A percentile compares a stretch with the other conserved stretches of the same genome.
Evolutionary conservation across 192 early-diverging fungal genomes (phyloP).

Genomic region (Coemansia sp.): DNA sequence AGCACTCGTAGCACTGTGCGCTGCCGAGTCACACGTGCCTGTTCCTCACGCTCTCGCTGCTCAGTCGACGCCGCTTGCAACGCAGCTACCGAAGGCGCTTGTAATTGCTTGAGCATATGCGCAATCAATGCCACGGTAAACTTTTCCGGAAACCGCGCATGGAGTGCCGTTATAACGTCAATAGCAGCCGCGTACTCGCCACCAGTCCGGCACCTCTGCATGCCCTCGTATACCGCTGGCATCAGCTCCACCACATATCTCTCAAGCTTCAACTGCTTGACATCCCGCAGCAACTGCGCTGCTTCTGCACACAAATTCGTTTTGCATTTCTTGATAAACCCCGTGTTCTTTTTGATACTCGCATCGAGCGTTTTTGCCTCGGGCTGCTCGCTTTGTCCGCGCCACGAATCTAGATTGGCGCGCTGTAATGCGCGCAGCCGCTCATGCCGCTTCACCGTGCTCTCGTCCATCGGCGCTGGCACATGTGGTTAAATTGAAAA

Average conservation of each 20-base stretch:
- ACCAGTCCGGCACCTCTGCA: slow-evolving; percentile 63
- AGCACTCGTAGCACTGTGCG: slow-evolving; percentile 68
- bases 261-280: slow-evolving; percentile 85
- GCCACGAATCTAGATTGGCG: slow-evolving; percentile 42
- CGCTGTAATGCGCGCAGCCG: slow-evolving; percentile 39
- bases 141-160: slow-evolving; percentile 83
- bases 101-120: slow-evolving; percentile 65
- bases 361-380: slow-evolving; percentile 66
- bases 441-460: slow-evolving; percentile 47
- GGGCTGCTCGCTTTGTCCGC: slow-evolving; percentile 18
- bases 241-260: slow-evolving; percentile 96
- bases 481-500: slow-evolving; percentile 23
- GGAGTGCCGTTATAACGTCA: slow-evolving; percentile 79
- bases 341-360: slow-evolving; percentile 97
- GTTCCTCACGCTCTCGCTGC: slow-evolving; percentile 75
- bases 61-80: slow-evolving; percentile 65
- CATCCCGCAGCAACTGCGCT: slow-evolving; percentile 74
- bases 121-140: slow-evolving; percentile 72
- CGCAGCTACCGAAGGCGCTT: slow-evolving; percentile 61
- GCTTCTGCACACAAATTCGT: slow-evolving; percentile 65
- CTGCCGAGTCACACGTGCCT: slow-evolving; percentile 63
- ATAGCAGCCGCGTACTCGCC: slow-evolving; percentile 79
- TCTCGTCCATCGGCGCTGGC: slow-evolving; percentile 42
- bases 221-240: slow-evolving; percentile 74
- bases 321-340: slow-evolving; percentile 92